Conservation (phyloP, 352 stramenopile species). For the Phytophthora aleatoria region DNA sequence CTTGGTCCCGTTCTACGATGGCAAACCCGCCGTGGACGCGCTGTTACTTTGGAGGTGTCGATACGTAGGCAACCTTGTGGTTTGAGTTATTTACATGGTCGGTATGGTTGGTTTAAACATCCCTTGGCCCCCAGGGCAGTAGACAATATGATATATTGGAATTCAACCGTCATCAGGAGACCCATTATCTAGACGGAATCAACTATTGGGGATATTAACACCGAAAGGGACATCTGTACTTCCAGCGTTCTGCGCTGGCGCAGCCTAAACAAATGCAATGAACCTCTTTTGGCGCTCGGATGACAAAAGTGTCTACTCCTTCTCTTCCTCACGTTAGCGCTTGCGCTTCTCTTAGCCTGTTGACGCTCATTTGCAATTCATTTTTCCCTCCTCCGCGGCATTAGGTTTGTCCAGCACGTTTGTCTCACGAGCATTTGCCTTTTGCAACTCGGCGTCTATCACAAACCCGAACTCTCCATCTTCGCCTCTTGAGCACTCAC, state of each 20-base stretch:
- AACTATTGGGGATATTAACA: no score
- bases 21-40: no score
- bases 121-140: no score
- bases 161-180: no score
- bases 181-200: no score
- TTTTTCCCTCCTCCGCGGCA: constrained; percentile 62
- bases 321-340: constrained; percentile 51
- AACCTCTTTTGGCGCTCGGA: constrained; percentile 71
- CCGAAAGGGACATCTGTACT: background rate
- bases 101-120: no score
- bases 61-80: no score
- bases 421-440: constrained; percentile 51
- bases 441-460: constrained; percentile 69
- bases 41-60: no score
- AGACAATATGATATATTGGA: no score
- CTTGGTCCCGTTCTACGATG: no score
- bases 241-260: constrained; percentile 4
- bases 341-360: constrained; percentile 63
- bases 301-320: constrained; percentile 29
- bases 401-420: constrained; percentile 69
- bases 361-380: constrained; percentile 55
- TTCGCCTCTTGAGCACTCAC: constrained; percentile 83
- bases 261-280: constrained; percentile 58
- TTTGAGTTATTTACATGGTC: no score
- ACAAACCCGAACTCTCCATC: constrained; percentile 67